These are phyloP conservation scores for Tylopilus vinaceipallidus DNA, from an alignment of 768 basidiomycete species.

Conservation along the genomic window DNA sequence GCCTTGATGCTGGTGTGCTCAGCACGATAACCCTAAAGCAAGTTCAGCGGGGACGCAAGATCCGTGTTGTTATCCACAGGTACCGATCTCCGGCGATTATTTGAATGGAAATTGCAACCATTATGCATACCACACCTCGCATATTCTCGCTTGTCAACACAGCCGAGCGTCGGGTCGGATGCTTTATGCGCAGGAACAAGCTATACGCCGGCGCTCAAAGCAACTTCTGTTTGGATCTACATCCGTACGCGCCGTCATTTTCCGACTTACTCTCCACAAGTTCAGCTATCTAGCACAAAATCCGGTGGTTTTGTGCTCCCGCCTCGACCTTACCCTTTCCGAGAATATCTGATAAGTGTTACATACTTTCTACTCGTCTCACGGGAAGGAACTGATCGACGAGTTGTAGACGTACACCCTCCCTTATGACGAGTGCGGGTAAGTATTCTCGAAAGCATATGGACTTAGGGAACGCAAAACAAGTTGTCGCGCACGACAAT, in stretches of 20 bases:
- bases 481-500: constrained; percentile 2
- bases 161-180: neutral
- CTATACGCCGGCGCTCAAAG: neutral
- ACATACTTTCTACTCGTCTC: neutral
- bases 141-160: neutral
- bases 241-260: neutral
- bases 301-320: neutral
- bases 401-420: constrained; percentile 8
- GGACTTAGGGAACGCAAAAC: constrained; percentile 17
- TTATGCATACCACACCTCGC: neutral
- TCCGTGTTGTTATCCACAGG: neutral
- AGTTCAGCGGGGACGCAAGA: neutral
- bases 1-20: too few relatives aligned
- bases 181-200: neutral
- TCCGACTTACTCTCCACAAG: neutral
- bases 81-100: neutral
- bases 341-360: constrained; percentile 13
- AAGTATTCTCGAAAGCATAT: neutral
- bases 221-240: neutral
- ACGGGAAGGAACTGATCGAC: neutral
- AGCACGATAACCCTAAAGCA: neutral
- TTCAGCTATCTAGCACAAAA: neutral
- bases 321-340: too few relatives aligned
- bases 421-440: constrained; percentile 2
- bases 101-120: neutral